These are phyloP conservation scores for Pleurotus cornucopiae DNA, from an alignment of 768 basidiomycete genomes.

Conservation along the genomic window DNA sequence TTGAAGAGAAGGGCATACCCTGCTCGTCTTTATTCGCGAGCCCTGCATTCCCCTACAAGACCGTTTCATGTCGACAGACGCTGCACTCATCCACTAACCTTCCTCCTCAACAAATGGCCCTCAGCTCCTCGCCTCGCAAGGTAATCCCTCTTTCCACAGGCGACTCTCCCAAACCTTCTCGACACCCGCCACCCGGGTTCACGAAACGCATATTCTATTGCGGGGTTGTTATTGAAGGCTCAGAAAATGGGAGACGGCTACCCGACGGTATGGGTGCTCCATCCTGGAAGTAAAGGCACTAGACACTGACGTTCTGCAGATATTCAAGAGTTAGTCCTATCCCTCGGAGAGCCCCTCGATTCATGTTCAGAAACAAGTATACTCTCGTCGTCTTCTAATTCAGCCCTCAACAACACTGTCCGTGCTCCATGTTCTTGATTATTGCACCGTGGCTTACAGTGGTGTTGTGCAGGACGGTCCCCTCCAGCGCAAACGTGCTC, in stretches of 20 bases:
- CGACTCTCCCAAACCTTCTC: constrained; percentile 45
- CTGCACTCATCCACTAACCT: constrained; percentile 7
- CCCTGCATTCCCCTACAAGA: not conserved
- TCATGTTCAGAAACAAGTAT: constrained; percentile 46
- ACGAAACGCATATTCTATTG: constrained; percentile 87
- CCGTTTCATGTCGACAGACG: constrained; percentile 7
- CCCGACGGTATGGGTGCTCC: constrained; percentile 49
- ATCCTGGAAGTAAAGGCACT: too few species aligned
- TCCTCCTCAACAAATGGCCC: constrained; percentile 42
- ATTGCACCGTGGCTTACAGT: too few species aligned
- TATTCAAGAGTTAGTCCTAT: constrained; percentile 73
- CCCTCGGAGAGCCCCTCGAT: constrained; percentile 65
- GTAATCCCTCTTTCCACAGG: constrained; percentile 68
- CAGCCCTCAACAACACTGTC: constrained; percentile 26
- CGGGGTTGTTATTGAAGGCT: constrained; percentile 85
- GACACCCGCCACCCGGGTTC: constrained; percentile 34
- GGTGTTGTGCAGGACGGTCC: constrained; percentile 27
- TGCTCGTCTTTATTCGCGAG: not conserved
- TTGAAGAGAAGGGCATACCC: not conserved
- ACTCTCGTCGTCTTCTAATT: constrained; percentile 36
- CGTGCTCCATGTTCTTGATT: not conserved
- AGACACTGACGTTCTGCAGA: constrained; percentile 36
- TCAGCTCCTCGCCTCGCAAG: constrained; percentile 70
- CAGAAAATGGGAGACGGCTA: constrained; percentile 64
- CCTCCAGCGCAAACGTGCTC: constrained; percentile 51